Conservation (phyloP, 2,329 filamentous ascomycete genomes). For the Xylariaceae sp. region DNA sequence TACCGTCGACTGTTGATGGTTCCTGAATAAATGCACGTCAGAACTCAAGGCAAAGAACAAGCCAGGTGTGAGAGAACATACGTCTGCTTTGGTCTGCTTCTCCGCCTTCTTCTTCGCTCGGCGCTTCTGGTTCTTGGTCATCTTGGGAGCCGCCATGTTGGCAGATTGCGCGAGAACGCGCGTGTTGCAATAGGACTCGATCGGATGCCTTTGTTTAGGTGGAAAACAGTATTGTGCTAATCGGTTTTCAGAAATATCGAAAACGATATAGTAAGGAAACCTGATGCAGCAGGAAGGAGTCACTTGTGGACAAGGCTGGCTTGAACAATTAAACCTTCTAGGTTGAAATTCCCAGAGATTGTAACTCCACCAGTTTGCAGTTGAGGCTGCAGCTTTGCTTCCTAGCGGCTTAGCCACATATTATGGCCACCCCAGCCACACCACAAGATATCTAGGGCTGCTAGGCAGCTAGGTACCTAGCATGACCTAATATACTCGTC, state of each 20-base stretch:
- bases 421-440: neutral
- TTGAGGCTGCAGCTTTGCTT: neutral
- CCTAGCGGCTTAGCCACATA: no score
- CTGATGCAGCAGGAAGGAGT: neutral
- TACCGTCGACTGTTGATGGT: constrained; percentile 29
- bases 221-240: constrained; percentile 1
- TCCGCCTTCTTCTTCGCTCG: constrained; percentile 93
- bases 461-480: no score
- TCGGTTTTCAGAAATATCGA: neutral
- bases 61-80: constrained; percentile 35
- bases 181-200: constrained; percentile 11
- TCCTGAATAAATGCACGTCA: constrained; percentile 24
- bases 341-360: neutral
- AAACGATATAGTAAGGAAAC: neutral
- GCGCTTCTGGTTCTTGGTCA: constrained; percentile 92
- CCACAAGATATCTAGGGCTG: no score
- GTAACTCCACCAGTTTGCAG: neutral
- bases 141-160: constrained; percentile 69
- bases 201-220: no score
- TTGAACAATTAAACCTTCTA: neutral
- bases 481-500: no score
- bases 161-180: constrained; percentile 21
- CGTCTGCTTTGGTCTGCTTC: constrained; percentile 68
- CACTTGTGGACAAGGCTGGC: neutral
- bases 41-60: constrained; percentile 12